A percentile compares a stretch with the other conserved stretches of the same genome.
These are phyloP conservation scores for Ramicandelaber brevisporus DNA, from an alignment of 192 early-diverging fungal species.

Conservation along the genomic window DNA sequence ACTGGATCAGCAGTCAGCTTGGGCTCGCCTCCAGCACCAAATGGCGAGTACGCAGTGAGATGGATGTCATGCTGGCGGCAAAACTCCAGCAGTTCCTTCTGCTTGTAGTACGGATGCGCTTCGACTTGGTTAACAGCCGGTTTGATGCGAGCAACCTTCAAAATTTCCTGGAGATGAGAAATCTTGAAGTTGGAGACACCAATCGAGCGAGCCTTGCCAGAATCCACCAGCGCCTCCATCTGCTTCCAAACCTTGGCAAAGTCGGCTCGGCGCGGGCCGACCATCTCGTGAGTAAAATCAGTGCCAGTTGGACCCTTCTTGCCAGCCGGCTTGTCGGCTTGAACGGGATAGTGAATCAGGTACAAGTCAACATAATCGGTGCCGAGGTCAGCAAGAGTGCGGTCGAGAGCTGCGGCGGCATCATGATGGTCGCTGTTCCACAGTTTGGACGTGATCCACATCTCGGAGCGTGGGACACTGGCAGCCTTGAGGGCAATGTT, in stretches of 20 bases:
- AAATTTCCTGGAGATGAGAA: conserved; percentile 31
- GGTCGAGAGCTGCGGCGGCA: conserved; percentile 24
- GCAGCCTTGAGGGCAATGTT: conserved; percentile 36
- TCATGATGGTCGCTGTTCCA: conserved; percentile 40
- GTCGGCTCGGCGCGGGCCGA: conserved; percentile 5
- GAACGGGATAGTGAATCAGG: conserved; percentile 48
- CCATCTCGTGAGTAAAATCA: conserved; percentile 1
- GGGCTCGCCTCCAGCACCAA: conserved; percentile 18
- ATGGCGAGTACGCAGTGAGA: conserved; percentile 60
- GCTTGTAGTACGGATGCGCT: conserved; percentile 37
- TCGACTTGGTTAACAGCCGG: conserved; percentile 79
- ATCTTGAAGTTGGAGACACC: conserved; percentile 68
- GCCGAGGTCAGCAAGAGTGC: conserved; percentile 36
- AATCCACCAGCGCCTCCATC: conserved; percentile 50
- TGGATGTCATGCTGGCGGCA: conserved; percentile 39
- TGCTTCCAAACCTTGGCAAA: conserved; percentile 36
- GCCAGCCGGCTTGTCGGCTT: no score
- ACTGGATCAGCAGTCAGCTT: background rate
- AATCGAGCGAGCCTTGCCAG: conserved; percentile 45
- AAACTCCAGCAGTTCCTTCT: conserved; percentile 44
- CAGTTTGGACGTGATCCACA: conserved; percentile 63
- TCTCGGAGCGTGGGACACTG: conserved; percentile 32
- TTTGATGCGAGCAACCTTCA: conserved; percentile 30
- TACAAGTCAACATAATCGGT: conserved; percentile 60
- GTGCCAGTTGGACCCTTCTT: no score